Conservation (phyloP, 2,329 filamentous ascomycete species). For the Cladosporium sp. region DNA sequence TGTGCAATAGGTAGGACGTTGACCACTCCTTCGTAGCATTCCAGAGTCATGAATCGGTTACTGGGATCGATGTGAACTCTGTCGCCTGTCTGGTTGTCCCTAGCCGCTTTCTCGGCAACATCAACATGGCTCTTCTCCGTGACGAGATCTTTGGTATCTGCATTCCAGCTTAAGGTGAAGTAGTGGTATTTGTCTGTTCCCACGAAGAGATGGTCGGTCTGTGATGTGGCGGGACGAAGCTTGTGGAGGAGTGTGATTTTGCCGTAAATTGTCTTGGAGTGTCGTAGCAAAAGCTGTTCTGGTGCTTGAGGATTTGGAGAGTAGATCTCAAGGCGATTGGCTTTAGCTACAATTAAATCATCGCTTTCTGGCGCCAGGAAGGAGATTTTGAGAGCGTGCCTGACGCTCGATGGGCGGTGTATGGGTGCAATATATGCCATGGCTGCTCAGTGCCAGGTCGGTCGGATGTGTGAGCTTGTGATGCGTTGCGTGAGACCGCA, state of each 20-base stretch:
- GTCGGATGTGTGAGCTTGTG: slow-evolving; percentile 13
- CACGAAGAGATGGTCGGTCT: slow-evolving; percentile 82
- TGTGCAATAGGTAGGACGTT: slow-evolving; percentile 60
- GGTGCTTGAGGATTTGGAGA: slow-evolving; percentile 45
- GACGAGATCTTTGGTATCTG: slow-evolving; percentile 47
- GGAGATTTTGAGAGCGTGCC: slow-evolving; percentile 77
- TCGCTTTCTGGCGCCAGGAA: slow-evolving; percentile 72
- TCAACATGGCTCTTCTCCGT: slow-evolving; percentile 59
- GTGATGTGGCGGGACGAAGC: slow-evolving; percentile 68
- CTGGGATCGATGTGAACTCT: slow-evolving; percentile 80
- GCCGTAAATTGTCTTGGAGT: slow-evolving; percentile 74
- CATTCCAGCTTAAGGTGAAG: slow-evolving; percentile 84
- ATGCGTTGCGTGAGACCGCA: background rate
- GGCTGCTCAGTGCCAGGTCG: background rate
- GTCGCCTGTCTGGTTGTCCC: slow-evolving; percentile 78
- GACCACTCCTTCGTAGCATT: slow-evolving; percentile 65
- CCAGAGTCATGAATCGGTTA: slow-evolving; percentile 62
- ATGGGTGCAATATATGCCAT: slow-evolving; percentile 97
- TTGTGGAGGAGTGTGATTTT: slow-evolving; percentile 80
- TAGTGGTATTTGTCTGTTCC: slow-evolving; percentile 88
- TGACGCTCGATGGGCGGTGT: slow-evolving; percentile 84
- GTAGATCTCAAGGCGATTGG: slow-evolving; percentile 84
- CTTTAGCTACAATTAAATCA: slow-evolving; percentile 80
- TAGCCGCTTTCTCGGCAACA: slow-evolving; percentile 56
- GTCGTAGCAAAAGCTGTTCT: slow-evolving; percentile 62